phyloP scores from a whole-genome alignment of 192 early-diverging fungal genomes.

The Coemansia asiatica region DNA sequence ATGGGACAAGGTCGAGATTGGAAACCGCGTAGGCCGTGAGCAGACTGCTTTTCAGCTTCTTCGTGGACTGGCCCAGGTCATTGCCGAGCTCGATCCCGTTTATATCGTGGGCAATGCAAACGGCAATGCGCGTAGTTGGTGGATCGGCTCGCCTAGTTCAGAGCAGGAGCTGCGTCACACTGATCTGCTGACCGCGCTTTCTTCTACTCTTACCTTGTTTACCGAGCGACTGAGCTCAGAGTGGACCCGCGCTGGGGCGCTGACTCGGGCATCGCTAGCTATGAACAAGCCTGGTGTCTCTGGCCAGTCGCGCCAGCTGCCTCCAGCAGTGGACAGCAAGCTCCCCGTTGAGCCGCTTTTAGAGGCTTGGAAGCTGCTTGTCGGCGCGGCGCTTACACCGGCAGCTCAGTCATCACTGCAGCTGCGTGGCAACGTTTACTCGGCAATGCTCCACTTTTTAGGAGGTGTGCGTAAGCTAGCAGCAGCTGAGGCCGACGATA shows the following conservation, averaged over 20 bases:
- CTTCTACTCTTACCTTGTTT: constrained; percentile 39
- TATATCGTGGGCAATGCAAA: constrained; percentile 5
- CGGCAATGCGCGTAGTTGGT: constrained; percentile 11
- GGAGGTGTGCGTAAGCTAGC: constrained; percentile 46
- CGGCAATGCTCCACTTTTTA: constrained; percentile 71
- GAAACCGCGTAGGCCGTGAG: constrained; percentile 60
- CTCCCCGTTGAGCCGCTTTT: constrained; percentile 59
- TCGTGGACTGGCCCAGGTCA: constrained; percentile 59
- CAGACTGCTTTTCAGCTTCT: constrained; percentile 64
- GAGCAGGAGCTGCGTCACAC: constrained; percentile 41
- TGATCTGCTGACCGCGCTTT: constrained; percentile 39
- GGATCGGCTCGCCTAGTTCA: constrained; percentile 23
- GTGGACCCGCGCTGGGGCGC: constrained; percentile 42
- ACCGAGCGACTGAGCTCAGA: constrained; percentile 41
- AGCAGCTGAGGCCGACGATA: constrained; percentile 22
- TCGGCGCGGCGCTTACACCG: constrained; percentile 61
- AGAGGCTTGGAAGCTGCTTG: constrained; percentile 56
- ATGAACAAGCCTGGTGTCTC: constrained; percentile 38
- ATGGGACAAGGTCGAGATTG: constrained; percentile 66
- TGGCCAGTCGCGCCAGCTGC: constrained; percentile 42
- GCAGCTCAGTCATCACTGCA: constrained; percentile 57
- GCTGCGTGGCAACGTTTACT: constrained; percentile 80
- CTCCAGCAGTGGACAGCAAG: constrained; percentile 52
- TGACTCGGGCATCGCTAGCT: constrained; percentile 32
- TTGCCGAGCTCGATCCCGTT: constrained; percentile 35